Evolutionary conservation across 306 rosid species (phyloP), one percentile per base, ranked within the genome.

Genomic region (Begonia masoniana): DNA sequence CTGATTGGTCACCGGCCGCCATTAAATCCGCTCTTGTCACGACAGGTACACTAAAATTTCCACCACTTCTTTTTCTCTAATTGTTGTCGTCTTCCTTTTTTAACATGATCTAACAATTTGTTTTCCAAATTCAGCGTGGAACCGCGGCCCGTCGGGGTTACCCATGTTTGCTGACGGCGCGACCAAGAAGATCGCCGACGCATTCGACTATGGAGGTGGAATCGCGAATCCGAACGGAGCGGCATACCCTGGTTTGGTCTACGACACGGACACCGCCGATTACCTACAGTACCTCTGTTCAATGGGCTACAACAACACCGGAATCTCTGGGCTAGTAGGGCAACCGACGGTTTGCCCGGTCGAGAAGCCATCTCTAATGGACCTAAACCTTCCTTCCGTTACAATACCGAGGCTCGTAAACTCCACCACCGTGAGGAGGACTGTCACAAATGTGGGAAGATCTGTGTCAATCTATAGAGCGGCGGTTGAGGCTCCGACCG

Each of bases 191-290:
- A 31, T 6, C 39, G 39, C 39, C 39, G 39, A 31, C 39, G 39
- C 39, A 31, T 31, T 31, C 39, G 39, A 31, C 39, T 31, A 52
- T 13, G 86, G 82, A 9, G 79, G 82, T 2, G 82, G 82, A n/a
- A 58, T 79, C 16, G 71, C 73, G 36, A 67, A 79, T 48, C 75
- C 79, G 35, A 79, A 79, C 15, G 57, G 46, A 15, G 77, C 77
- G 31, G 63, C 75, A 62, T 54, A 76, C 53, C 86, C 79, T 11
- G 71, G 82, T 54, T 72, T 79, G n/a, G 59, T 81, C 12, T 77
- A 65, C 35, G 79, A 74, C 65, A 74, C 68, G 75, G 64, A 47
- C 17, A 46, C 55, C 9, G 10, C 72, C 6, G 75, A 74, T 61
- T 70, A 71, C 64, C 11, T 67, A 10, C 57, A 59, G 9, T 80